Base-by-base conservation (phyloP, 2,329 filamentous ascomycete species). In the Colletotrichum sp. region DNA sequence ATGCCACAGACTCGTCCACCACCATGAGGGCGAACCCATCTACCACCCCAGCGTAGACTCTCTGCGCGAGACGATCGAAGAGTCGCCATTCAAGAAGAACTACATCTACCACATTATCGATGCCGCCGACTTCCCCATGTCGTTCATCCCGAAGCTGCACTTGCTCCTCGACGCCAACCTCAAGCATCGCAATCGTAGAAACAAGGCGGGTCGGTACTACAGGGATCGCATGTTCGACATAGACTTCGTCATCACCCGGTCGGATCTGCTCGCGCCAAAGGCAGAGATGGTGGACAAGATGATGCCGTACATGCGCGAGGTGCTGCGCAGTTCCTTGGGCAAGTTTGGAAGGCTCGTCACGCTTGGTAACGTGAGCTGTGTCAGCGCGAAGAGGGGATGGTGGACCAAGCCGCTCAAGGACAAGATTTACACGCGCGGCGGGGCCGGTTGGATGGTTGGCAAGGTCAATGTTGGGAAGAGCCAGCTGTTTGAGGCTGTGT, bases 401-500 rank as follows among this genome's bases (percentile, higher is more conserved):
- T 98, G 96, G 95, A 98, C 96, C 0, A 93, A 90, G 77, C 87
- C 93, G 64, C 85, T 99, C 69, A 98, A 95, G 82, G 93, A 98
- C 77, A 93, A 96, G 62, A 95, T 99, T 61, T 96, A 92, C 89
- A 85, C 92, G 57, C 90, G 94, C 63, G 95, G 95, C 6, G 96
- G 96, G 6, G 97, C 93, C 18, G 93, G 94, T 18, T 99, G 97
- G 96, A 93, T 99, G 87, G 94, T 99, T 4, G 97, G 97, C n/a
- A 98, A 98, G 83, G 95, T 95, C 76, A 99, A 99, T 80, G 97
- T 98, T 4, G 97, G 97, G 29, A 99, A 99, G 84, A 98, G 96
- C 78, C 93, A 93, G 80, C 89, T 99, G 3, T 98, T 98, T 74
- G 93, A 97, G 78, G 90, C 92, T 6, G 91, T 98, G 9, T 98